These are phyloP conservation scores for Pythium dissimile DNA, from an alignment of 352 stramenopile species.

Conservation along the genomic window DNA sequence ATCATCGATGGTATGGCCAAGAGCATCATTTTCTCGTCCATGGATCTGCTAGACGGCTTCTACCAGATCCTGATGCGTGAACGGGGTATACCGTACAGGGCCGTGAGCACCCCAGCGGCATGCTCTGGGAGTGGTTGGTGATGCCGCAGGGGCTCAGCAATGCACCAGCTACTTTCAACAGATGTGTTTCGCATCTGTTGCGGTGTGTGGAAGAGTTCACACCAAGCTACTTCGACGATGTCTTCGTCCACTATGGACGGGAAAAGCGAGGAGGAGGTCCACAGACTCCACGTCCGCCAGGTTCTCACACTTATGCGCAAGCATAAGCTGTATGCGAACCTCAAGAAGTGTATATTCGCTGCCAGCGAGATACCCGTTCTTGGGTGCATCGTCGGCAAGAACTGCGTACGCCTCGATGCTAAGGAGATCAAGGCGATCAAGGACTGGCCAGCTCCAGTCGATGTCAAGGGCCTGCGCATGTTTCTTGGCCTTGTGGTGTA, in stretches of 20 bases:
- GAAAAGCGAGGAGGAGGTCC: constrained; percentile 15
- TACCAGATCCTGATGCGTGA: constrained; percentile 28
- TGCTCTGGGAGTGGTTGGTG: constrained; percentile 27
- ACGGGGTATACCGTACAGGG: constrained; percentile 20
- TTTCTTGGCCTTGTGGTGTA: constrained; percentile 13
- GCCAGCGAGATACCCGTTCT: constrained; percentile 23
- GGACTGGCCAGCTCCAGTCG: constrained; percentile 1
- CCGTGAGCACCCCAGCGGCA: constrained; percentile 22
- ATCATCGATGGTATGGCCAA: constrained; percentile 23
- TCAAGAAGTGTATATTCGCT: constrained; percentile 29
- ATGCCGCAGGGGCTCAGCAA: constrained; percentile 24
- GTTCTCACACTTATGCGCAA: constrained; percentile 20
- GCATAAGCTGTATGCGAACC: constrained; percentile 23
- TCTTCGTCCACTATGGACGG: constrained; percentile 24
- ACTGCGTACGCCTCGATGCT: constrained; percentile 14
- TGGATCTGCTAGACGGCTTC: constrained; percentile 23
- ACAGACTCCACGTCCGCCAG: constrained; percentile 9
- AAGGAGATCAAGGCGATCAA: constrained; percentile 14
- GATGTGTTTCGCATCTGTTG: constrained; percentile 18
- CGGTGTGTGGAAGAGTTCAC: constrained; percentile 7
- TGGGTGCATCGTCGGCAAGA: constrained; percentile 17
- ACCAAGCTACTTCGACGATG: constrained; percentile 28
- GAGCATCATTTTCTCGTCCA: constrained; percentile 16
- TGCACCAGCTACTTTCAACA: constrained; percentile 24
- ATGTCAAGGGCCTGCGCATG: constrained; percentile 2